Evolutionary conservation across 2,329 filamentous ascomycete genomes (phyloP), one percentile per base, ranked within the genome.

Genomic region (Atkinsonella hypoxylon): DNA sequence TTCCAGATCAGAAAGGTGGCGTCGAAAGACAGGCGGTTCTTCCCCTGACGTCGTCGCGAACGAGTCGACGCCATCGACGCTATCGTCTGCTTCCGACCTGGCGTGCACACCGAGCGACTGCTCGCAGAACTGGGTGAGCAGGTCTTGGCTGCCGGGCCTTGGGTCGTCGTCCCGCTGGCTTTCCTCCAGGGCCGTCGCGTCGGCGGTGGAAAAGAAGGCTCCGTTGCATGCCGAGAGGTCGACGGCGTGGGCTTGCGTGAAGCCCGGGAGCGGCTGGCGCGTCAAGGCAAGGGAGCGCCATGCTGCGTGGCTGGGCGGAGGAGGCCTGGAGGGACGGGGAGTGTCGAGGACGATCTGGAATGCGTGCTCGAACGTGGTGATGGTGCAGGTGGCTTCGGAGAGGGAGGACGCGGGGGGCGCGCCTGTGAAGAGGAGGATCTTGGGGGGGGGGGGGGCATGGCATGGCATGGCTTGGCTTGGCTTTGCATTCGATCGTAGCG

Each of bases 31-130:
- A 47, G 51, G 58, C 54, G 55, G 57, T 51, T 52, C 52, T 20
- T 49, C 39, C 2, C 45, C 51, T 45, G 34, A 30, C n/a, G n/a
- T n/a, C n/a, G 55, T 53, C 3, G 55, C 53, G 2, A 56, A 53
- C 15, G 55, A 54, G 18, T 61, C 55, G 36, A 67, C 55, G 32
- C 62, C 62, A 61, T 32, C 34, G 20, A 3, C 20, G 15, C 15
- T 34, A 17, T 83, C 68, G 53, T 85, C 77, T 1, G 83, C 85
- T 0, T 82, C 85, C 1, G 77, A 67, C 4, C 85, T 65, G 13
- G 81, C 76, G 61, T 94, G 81, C 13, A 84, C 69, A 2, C 81
- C 78, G 46, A 94, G 75, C 0, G 88, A 93, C 59, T 91, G 81
- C 55, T 93, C 79, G 58, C 88, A 86, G 63, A 93, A 94, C 51